Percentiles rank a stretch among this genome's conserved stretches.
Evolutionary conservation across 352 stramenopile genomes (phyloP).

Genomic region (Phytophthora europaea): DNA sequence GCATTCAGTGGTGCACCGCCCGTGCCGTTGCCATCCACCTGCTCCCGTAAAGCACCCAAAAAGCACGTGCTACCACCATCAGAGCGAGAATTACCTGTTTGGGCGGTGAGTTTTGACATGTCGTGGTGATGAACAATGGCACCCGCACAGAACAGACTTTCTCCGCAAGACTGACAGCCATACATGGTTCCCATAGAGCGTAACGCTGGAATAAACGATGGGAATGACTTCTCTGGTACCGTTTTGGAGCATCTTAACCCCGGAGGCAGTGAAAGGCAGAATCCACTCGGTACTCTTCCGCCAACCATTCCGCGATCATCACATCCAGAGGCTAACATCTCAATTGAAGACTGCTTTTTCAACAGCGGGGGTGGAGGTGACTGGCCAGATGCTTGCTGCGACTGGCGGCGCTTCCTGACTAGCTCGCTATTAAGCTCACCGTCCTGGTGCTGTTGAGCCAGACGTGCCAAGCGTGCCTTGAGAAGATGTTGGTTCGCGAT

Average conservation of each 20-base stretch:
- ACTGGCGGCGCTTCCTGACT: constrained; percentile 51
- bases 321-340: constrained; percentile 41
- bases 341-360: constrained; percentile 41
- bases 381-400: constrained; percentile 9
- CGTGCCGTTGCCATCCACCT: neutral
- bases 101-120: constrained; percentile 12
- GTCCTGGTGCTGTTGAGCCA: constrained; percentile 52
- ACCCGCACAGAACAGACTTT: constrained; percentile 73
- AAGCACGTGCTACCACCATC: constrained; percentile 16
- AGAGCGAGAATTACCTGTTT: neutral
- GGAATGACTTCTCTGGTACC: neutral
- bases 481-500: constrained; percentile 83
- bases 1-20: neutral
- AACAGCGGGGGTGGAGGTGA: constrained; percentile 30
- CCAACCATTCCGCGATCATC: constrained; percentile 74
- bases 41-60: constrained; percentile 24
- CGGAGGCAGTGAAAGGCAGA: constrained; percentile 56
- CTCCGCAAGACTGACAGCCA: constrained; percentile 65
- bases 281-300: constrained; percentile 61
- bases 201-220: constrained; percentile 74
- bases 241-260: constrained; percentile 18
- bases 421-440: constrained; percentile 43
- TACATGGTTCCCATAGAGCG: constrained; percentile 80
- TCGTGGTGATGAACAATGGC: constrained; percentile 56
- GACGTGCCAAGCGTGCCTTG: constrained; percentile 39